Evolutionary conservation across 2,329 filamentous ascomycete genomes (phyloP), one percentile per base, ranked within the genome.

Genomic region (Chrysoporthe deuterocubensis): DNA sequence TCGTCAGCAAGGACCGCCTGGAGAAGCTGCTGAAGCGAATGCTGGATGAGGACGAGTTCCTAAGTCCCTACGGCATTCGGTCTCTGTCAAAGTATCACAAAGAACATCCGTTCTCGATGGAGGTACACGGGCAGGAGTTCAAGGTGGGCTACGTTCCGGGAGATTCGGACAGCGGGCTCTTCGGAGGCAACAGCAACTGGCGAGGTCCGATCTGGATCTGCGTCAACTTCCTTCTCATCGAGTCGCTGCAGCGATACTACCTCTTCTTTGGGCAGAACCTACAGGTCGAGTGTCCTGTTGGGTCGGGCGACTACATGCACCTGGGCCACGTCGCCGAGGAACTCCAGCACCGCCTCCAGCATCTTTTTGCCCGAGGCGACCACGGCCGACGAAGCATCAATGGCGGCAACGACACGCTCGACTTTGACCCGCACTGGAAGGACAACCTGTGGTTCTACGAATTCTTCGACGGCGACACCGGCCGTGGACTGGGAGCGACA

Each of bases 101-200:
- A 75, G 87, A 97, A 16, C 82, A 97, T 72, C 96, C 96, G 0
- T 96, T 93, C 78, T 92, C 92, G 0, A 98, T 98, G 95, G 91
- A 97, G 65, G 95, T 97, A 69, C 97, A 98, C 72, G 94, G 93
- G 0, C 93, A 97, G 77, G 86, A 86, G 42, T 98, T 97, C 82
- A 88, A 89, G 67, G 95, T 98, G 52, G 87, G 89, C 73, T 98
- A 98, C 75, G 89, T 98, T 21, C 90, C 96, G 1, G 96, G 95
- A n/a, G 95, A 98, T 77, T 97, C 95, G 0, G 94, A 98, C 81
- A 97, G 92, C 75, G 93, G 93, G 3, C 86, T 98, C 5, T 98
- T 98, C 75, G 95, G 95, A 64, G 95, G 95, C 72, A 98, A 98
- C 85, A 97, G 94, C 79, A 98, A 98, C 80, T 98, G 95, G 95